A percentile compares a stretch with the other conserved stretches of the same genome.
Conservation (phyloP, 2,329 filamentous ascomycete species). For the Stromatinia cepivora region DNA sequence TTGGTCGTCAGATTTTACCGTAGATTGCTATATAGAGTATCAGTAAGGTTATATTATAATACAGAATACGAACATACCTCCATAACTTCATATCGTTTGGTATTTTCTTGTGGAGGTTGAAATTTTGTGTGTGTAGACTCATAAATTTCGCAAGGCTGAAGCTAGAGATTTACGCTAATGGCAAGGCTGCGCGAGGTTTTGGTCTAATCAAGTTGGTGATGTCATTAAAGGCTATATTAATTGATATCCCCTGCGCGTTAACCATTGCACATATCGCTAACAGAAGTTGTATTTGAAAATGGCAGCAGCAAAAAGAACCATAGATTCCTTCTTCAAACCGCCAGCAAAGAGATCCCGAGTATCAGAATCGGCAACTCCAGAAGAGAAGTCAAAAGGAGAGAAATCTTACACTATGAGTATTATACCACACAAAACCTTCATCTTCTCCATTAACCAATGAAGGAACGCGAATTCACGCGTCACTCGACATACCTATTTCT, state of each 20-base stretch:
- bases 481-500: slow-evolving; percentile 54
- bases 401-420: slow-evolving; percentile 1
- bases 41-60: neutral
- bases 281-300: slow-evolving; percentile 25
- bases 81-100: slow-evolving; percentile 35
- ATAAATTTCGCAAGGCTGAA: slow-evolving; percentile 22
- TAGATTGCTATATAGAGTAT: slow-evolving; percentile 28
- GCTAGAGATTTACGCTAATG: slow-evolving; percentile 12
- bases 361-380: slow-evolving; percentile 23
- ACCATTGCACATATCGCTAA: neutral
- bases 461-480: slow-evolving; percentile 36
- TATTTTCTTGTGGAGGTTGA: slow-evolving; percentile 11
- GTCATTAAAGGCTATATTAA: slow-evolving; percentile 27
- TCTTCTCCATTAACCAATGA: slow-evolving; percentile 10
- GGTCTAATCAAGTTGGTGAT: slow-evolving; percentile 4
- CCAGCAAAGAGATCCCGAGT: slow-evolving; percentile 45
- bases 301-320: slow-evolving; percentile 56
- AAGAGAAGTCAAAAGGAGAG: neutral
- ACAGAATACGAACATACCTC: slow-evolving; percentile 27
- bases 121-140: slow-evolving; percentile 16
- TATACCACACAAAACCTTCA: neutral
- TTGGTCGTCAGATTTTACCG: slow-evolving; percentile 37
- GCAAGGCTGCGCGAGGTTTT: slow-evolving; percentile 9
- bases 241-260: neutral
- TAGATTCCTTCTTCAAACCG: slow-evolving; percentile 68